A percentile compares a stretch with the other conserved stretches of the same genome.
Evolutionary conservation across 2,329 filamentous ascomycete genomes (phyloP).

Genomic region (Pseudogymnoascus sp.): DNA sequence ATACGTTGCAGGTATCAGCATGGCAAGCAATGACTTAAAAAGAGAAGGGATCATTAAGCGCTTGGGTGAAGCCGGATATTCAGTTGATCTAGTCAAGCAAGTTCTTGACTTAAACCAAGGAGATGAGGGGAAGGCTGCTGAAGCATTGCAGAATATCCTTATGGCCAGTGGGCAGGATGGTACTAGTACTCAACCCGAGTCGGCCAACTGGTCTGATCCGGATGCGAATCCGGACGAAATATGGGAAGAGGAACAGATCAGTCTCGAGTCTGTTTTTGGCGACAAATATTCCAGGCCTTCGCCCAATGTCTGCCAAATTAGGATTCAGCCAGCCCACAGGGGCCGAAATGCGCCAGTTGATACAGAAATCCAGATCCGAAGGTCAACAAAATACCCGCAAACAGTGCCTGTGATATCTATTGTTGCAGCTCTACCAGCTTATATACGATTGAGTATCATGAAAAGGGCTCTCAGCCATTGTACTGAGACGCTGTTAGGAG

Average conservation of each 20-base stretch:
- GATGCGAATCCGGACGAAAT: slow-evolving; percentile 48
- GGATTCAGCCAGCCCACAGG: slow-evolving; percentile 49
- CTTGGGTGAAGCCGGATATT: slow-evolving; percentile 75
- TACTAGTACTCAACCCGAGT: slow-evolving; percentile 29
- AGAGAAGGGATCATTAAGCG: slow-evolving; percentile 76
- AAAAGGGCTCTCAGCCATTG: slow-evolving; percentile 62
- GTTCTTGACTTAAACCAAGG: slow-evolving; percentile 61
- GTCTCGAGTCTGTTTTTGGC: slow-evolving; percentile 78
- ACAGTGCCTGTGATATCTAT: slow-evolving; percentile 62
- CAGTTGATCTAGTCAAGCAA: slow-evolving; percentile 72
- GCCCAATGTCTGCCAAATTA: slow-evolving; percentile 60
- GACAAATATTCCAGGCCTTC: slow-evolving; percentile 58
- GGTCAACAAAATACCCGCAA: slow-evolving; percentile 65
- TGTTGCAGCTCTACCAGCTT: slow-evolving; percentile 67
- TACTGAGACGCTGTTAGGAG: slow-evolving; percentile 61
- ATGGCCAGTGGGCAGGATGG: slow-evolving; percentile 38
- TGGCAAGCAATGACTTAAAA: slow-evolving; percentile 73
- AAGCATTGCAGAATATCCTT: slow-evolving; percentile 66
- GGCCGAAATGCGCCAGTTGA: slow-evolving; percentile 43
- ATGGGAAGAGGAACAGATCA: slow-evolving; percentile 81
- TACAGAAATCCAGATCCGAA: slow-evolving; percentile 57
- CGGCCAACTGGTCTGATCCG: slow-evolving; percentile 32
- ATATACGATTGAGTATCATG: slow-evolving; percentile 84
- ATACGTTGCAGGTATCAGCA: slow-evolving; percentile 81
- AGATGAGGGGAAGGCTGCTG: slow-evolving; percentile 70